Evolutionary conservation across 345 rosid species (phyloP), one percentile per base, ranked within the genome.

Genomic region (Euphorbia peplus): DNA sequence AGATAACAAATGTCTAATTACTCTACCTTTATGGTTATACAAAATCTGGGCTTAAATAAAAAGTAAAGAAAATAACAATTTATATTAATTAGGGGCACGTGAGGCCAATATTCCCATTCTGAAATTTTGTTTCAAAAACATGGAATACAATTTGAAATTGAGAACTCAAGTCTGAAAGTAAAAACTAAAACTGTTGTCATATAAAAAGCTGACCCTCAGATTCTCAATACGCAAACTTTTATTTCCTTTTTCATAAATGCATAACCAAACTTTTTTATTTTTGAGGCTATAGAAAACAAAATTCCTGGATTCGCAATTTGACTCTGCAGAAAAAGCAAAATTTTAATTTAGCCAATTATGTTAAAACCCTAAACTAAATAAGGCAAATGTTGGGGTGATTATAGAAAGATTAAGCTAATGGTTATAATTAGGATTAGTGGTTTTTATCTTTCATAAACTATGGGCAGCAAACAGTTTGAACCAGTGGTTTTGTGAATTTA

Each of bases 391-490:
- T 25, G 26, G 26, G 26, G 26, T 56, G 7, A 56, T 56, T 9
- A 22, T 9, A 25, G 26, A 14, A 14, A 63, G 51, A n/a, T n/a
- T n/a, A n/a, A n/a, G n/a, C n/a, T n/a, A n/a, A n/a, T n/a, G n/a
- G n/a, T 29, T 59, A 35, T 13, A 59, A 59, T 4, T 16, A 28
- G 14, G 29, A 22, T 29, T 22, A 5, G 63, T 32, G 63, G 42
- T 30, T 59, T 59, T 1, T 8, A 0, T 26, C 15, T 25, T 11
- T 67, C 8, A 1, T 12, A 72, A 73, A 64, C 66, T 39, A 59
- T 8, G 60, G 70, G 63, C 46, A 21, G 75, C 28, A 67, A 48
- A 42, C 47, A 13, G 61, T 60, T 71, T 58, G 7, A 7, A 59
- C 11, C 13, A 22, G 52, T 62, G 66, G 50, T 61, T 58, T 55